Conservation (phyloP, 306 rosid species). For the Vigna radiata region DNA sequence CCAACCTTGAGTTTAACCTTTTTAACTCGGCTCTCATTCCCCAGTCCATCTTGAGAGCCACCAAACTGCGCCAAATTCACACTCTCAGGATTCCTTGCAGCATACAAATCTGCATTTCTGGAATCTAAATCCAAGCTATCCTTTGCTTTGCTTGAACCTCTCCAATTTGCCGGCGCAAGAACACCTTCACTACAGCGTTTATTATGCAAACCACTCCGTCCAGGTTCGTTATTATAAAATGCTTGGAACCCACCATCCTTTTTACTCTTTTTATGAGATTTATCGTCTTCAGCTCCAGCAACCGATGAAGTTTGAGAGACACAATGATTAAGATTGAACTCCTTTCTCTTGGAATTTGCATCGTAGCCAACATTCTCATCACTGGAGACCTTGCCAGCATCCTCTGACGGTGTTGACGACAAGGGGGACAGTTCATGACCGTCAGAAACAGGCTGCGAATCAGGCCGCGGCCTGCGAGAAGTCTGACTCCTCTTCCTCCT, state of each 20-base stretch:
- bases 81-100: constrained; percentile 66
- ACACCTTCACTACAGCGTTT: constrained; percentile 84
- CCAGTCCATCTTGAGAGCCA: constrained; percentile 61
- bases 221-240: constrained; percentile 61
- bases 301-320: constrained; percentile 56
- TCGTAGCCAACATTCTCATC: constrained; percentile 77
- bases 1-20: constrained; percentile 90
- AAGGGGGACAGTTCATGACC: constrained; percentile 60
- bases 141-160: constrained; percentile 60
- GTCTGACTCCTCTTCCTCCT: constrained; percentile 92
- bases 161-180: constrained; percentile 96
- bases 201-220: constrained; percentile 54
- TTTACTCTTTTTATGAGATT: constrained; percentile 48
- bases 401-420: constrained; percentile 75
- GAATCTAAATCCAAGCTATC: constrained; percentile 58
- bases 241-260: constrained; percentile 61
- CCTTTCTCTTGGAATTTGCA: constrained; percentile 71
- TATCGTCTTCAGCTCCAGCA: constrained; percentile 55
- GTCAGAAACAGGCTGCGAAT: constrained; percentile 69
- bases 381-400: constrained; percentile 74
- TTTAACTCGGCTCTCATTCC: constrained; percentile 74
- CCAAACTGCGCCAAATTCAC: constrained; percentile 61
- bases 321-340: constrained; percentile 70
- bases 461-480: constrained; percentile 82
- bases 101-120: constrained; percentile 52